phyloP scores from a whole-genome alignment of 495 filamentous ascomycete species.

The Xylaria palmicola region DNA sequence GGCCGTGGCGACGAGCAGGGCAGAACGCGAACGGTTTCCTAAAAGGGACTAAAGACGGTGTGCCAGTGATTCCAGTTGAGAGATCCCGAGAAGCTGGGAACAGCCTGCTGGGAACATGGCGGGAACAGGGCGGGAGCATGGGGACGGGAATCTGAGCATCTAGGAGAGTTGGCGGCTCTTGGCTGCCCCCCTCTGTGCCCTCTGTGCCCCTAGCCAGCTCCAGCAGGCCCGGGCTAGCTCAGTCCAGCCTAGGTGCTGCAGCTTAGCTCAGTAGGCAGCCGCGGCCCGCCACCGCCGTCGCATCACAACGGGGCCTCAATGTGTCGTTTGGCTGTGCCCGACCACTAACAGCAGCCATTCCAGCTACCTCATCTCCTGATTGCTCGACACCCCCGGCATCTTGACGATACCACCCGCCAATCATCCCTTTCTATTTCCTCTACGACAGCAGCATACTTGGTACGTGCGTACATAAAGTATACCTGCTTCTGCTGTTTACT shows the following conservation, averaged over 20 bases:
- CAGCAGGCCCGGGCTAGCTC: background rate
- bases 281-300: background rate
- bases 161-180: slow-evolving; percentile 5
- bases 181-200: too few species aligned
- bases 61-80: slow-evolving; percentile 2
- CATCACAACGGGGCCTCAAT: background rate
- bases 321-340: too few species aligned
- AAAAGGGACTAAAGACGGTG: slow-evolving; percentile 2
- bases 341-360: too few species aligned
- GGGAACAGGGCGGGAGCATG: background rate
- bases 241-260: background rate
- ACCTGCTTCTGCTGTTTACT: too few species aligned
- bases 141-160: background rate
- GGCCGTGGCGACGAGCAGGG: background rate
- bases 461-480: too few species aligned
- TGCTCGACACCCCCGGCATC: background rate
- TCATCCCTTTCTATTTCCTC: too few species aligned
- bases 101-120: background rate
- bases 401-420: too few species aligned
- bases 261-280: background rate
- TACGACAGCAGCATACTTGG: too few species aligned
- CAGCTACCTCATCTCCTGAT: background rate
- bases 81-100: slow-evolving; percentile 9
- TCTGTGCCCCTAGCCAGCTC: background rate
- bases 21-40: slow-evolving; percentile 3